Evolutionary conservation across 306 rosid genomes (phyloP), one percentile per base, ranked within the genome.

Genomic region (Sphenostylis stenocarpa): DNA sequence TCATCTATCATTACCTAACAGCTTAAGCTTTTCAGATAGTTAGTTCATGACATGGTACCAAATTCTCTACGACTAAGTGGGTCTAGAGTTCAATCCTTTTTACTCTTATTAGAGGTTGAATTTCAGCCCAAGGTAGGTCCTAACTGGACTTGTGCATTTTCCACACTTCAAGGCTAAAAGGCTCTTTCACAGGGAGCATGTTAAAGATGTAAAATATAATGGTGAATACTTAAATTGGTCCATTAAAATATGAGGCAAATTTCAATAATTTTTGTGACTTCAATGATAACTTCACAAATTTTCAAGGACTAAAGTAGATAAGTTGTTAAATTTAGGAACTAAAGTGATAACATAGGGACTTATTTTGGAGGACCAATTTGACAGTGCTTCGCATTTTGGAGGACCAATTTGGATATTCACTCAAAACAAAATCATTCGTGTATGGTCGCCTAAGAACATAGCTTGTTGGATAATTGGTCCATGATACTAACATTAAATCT

Each of bases 401-500:
- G 7, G 41, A 36, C 41, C 41, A 7, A 36, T 36, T 36, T 36
- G 11, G 41, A 36, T 36, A 36, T 36, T 36, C 41, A 36, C 41
- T 36, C 41, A 36, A 36, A 36, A 36, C 43, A 64, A 64, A 64
- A 64, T 20, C 26, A 64, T 36, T 4, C 28, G 16, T 19, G 16
- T 64, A 24, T 64, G 5, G 19, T 64, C 70, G 19, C 17, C 29
- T 9, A 17, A 10, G n/a, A 38, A 64, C 49, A 17, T 64, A 38
- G 10, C 6, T 64, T 63, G 31, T 64, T 17, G 9, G 7, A 64
- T 34, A 17, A 4, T 36, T 38, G 29, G 23, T 64, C 20, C 49
- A 64, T 60, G n/a, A 62, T 61, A 38, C 56, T 68, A 24, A 51
- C 34, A 57, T 43, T 43, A 24, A 65, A 20, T 78, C 47, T 43